A percentile compares a stretch with the other conserved stretches of the same genome.
Evolutionary conservation across 78 protist species (phyloP).

Genomic region (Isochrysis galbana): DNA sequence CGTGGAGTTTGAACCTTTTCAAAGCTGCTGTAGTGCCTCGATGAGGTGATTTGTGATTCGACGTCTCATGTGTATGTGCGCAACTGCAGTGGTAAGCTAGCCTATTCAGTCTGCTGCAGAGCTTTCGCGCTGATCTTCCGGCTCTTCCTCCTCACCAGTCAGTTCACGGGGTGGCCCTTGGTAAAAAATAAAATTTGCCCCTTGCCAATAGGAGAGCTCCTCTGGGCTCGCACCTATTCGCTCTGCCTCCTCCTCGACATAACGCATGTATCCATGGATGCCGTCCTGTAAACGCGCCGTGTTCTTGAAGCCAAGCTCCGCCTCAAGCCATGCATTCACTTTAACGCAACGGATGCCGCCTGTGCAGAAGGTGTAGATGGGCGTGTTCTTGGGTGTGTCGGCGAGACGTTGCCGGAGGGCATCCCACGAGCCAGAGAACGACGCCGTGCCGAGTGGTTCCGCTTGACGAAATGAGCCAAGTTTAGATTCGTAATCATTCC

Average conservation of each 20-base stretch:
- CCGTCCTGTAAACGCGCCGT: background rate
- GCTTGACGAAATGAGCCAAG: background rate
- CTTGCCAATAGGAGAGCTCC: background rate
- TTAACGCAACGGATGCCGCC: constrained; percentile 42
- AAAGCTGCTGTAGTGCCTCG: no score
- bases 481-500: background rate
- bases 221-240: background rate
- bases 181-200: background rate
- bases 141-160: background rate
- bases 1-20: no score
- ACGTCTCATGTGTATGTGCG: no score
- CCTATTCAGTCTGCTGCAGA: no score
- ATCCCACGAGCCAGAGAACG: background rate
- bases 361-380: constrained; percentile 4
- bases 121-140: no score
- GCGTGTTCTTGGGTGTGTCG: background rate
- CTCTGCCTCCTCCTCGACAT: background rate
- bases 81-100: no score
- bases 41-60: no score
- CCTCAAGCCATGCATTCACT: background rate
- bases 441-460: background rate
- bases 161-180: background rate
- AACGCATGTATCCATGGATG: background rate
- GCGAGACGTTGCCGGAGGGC: background rate
- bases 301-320: background rate